Base-by-base conservation (phyloP, 1,284 basidiomycete species). In the Coriolopsis trogii region DNA sequence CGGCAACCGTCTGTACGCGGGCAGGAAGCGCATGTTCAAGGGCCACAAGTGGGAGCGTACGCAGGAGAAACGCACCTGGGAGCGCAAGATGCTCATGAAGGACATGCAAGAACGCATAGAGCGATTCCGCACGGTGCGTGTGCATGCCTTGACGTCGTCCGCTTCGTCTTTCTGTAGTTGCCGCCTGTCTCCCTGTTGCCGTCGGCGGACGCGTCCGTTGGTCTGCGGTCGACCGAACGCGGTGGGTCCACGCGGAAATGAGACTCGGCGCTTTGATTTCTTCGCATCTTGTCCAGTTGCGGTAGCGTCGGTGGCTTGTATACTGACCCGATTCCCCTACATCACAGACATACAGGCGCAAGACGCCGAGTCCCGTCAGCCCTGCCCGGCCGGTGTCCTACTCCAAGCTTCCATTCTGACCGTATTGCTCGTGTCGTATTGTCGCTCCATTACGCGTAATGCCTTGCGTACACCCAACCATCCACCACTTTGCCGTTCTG, bases 21-120 rank as follows among this genome's bases (percentile, higher is more conserved):
- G 76, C 53, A 86, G 80, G 77, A 85, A 82, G 74, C 74, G 79
- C 58, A 91, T 91, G 89, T 91, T 92, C 80, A 92, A 91, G 75
- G 89, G 89, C 20, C 89, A 91, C 76, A 87, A 82, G 62, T 89
- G 85, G 85, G 85, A 91, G 70, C 79, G 87, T 33, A 66, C 73
- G 56, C 73, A 72, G 58, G 73, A 72, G 48, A 72, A 74, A 62
- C 72, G 72, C 58, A 64, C 70, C 46, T 69, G 68, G 62, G 77
- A 75, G 61, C 79, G 73, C 52, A 70, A 70, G 53, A 75, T 82
- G 49, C 70, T 87, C 50, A 70, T 91, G 77, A 76, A 80, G 63
- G 79, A 83, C 65, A 90, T 91, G 88, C 63, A 72, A 33, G 76
- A 77, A 59, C 80, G 86, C 52, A 75, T 90, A 56, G 68, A 69